Percentiles rank a stretch among this genome's conserved stretches.
Conservation (phyloP, 106 monocot species). For the Phalaenopsis aphrodite region DNA sequence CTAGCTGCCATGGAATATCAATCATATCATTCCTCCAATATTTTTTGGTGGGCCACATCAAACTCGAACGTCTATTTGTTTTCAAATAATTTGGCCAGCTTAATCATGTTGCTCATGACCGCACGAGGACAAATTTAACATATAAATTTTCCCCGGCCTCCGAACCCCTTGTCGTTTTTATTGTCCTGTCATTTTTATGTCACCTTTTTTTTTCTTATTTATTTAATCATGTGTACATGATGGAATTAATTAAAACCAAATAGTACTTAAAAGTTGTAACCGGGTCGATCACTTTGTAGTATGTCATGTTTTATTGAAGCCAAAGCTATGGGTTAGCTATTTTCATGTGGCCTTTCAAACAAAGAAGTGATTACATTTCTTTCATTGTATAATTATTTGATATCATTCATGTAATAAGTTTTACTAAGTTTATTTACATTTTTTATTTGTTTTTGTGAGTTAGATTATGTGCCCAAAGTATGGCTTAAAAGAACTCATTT, state of each 20-base stretch:
- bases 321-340: not conserved
- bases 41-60: not conserved
- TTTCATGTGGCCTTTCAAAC: not conserved
- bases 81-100: not conserved
- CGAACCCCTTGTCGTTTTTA: not conserved
- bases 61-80: not conserved
- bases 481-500: not conserved
- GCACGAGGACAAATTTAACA: not conserved
- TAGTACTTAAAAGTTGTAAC: not conserved
- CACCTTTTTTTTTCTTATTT: not conserved
- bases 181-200: not conserved
- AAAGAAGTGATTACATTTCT: not conserved
- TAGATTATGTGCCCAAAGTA: not conserved
- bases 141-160: not conserved
- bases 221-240: not conserved
- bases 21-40: slow-evolving; percentile 1
- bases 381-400: not conserved
- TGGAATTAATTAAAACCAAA: not conserved
- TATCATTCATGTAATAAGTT: not conserved
- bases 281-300: not conserved
- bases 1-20: slow-evolving; percentile 4
- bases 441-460: not conserved
- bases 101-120: slow-evolving; percentile 1
- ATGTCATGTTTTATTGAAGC: not conserved
- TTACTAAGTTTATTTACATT: not conserved